phyloP scores from a whole-genome alignment of 805 yeast genomes.

The Danielozyma ontarioensis region DNA sequence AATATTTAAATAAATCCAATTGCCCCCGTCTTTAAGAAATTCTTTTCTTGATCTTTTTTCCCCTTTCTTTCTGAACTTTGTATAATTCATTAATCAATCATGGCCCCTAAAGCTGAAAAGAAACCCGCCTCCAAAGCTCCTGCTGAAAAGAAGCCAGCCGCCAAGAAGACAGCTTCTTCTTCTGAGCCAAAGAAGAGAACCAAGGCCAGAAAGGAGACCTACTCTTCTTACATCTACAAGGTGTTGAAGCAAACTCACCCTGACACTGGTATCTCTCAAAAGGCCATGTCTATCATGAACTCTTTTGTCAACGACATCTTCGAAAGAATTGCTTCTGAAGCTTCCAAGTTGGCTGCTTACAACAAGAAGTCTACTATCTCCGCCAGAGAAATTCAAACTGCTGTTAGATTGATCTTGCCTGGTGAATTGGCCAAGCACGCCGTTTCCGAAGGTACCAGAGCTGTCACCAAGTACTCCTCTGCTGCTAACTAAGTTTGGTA shows the following conservation, averaged over 20 bases:
- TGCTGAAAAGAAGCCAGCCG: slow-evolving; percentile 88
- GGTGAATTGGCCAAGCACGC: slow-evolving; percentile 99
- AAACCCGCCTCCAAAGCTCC: slow-evolving; percentile 95
- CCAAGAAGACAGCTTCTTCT: slow-evolving; percentile 80
- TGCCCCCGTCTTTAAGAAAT: too few relatives aligned
- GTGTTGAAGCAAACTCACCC: slow-evolving; percentile 99
- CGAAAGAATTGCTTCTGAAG: slow-evolving; percentile 97
- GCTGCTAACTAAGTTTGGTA: slow-evolving; percentile 29
- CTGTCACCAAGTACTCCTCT: slow-evolving; percentile 93
- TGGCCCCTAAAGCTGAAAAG: slow-evolving; percentile 47
- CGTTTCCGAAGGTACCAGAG: slow-evolving; percentile 97
- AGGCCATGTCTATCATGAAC: slow-evolving; percentile 98
- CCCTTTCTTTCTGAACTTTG: neutral
- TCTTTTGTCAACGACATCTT: slow-evolving; percentile 96
- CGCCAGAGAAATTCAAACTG: slow-evolving; percentile 98
- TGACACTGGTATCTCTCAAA: slow-evolving; percentile 98
- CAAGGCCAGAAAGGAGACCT: slow-evolving; percentile 96
- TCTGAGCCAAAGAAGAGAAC: slow-evolving; percentile 85
- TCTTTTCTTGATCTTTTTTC: neutral
- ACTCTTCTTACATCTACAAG: slow-evolving; percentile 97
- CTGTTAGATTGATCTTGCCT: slow-evolving; percentile 95
- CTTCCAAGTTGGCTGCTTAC: slow-evolving; percentile 97
- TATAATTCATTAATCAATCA: neutral
- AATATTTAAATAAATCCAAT: too few relatives aligned
- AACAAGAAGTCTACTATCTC: slow-evolving; percentile 97